A percentile compares a stretch with the other conserved stretches of the same genome.
Evolutionary conservation across 768 basidiomycete species (phyloP).

Genomic region (Calocybe indica): DNA sequence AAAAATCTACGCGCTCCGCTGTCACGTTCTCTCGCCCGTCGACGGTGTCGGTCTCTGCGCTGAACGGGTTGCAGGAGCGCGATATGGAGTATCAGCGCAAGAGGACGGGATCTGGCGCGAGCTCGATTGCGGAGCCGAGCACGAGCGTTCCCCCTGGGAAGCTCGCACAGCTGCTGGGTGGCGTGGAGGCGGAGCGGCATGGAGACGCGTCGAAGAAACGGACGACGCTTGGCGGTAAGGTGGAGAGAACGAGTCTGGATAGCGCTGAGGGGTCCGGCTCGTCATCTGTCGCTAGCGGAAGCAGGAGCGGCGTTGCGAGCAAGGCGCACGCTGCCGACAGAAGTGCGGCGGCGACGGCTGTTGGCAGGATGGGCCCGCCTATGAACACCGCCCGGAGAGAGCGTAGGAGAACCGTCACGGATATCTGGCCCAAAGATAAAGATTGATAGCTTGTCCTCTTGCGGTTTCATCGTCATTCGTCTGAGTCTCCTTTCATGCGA

Average conservation of each 20-base stretch:
- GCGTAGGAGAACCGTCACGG: conserved; percentile 38
- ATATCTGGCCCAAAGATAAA: conserved; percentile 30
- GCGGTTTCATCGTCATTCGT: too few species aligned
- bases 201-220: not conserved
- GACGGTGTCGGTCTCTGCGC: conserved; percentile 43
- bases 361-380: conserved; percentile 9
- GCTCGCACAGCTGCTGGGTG: conserved; percentile 20
- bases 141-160: conserved; percentile 11
- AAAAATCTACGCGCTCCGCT: conserved; percentile 34
- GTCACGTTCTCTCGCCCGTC: conserved; percentile 65
- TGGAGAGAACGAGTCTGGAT: conserved; percentile 33
- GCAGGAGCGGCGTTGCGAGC: conserved; percentile 18
- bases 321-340: conserved; percentile 33
- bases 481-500: too few species aligned
- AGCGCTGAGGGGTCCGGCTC: conserved; percentile 33
- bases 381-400: conserved; percentile 22
- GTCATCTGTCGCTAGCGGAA: conserved; percentile 30
- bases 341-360: conserved; percentile 26
- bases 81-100: conserved; percentile 30
- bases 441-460: too few species aligned
- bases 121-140: conserved; percentile 15
- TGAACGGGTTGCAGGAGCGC: conserved; percentile 53
- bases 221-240: conserved; percentile 17
- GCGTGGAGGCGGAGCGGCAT: conserved; percentile 35
- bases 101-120: conserved; percentile 21